Percentiles rank a stretch among this genome's conserved stretches.
Evolutionary conservation across 176 grass and related monocot genomes (phyloP).

Genomic region (Pontederia crassipes): DNA sequence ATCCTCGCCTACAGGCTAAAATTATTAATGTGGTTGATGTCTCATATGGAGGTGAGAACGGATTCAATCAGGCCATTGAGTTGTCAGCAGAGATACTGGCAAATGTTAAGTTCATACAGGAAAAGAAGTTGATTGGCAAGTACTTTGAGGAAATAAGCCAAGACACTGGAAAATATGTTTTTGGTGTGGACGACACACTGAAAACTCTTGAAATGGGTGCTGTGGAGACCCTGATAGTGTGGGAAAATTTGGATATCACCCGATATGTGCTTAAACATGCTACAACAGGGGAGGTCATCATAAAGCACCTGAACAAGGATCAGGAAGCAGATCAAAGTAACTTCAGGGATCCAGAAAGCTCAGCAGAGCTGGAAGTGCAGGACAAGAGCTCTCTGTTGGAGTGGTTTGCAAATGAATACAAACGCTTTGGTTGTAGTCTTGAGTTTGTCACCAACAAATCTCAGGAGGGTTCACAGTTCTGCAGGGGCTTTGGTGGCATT

Average conservation of each 20-base stretch:
- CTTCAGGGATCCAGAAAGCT: background rate
- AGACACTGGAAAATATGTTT: background rate
- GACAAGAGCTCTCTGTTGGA: background rate
- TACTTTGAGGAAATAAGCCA: constrained; percentile 3
- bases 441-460: constrained; percentile 4
- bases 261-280: background rate
- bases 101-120: constrained; percentile 1
- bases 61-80: background rate
- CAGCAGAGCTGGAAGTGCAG: background rate
- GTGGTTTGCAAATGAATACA: background rate
- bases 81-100: background rate
- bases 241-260: background rate
- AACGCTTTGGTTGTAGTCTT: background rate
- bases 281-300: background rate
- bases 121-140: background rate
- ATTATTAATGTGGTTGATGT: background rate
- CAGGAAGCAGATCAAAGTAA: background rate
- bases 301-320: constrained; percentile 1
- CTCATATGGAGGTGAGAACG: background rate
- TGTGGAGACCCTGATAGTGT: background rate
- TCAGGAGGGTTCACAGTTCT: constrained; percentile 2
- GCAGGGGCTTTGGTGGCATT: constrained; percentile 1
- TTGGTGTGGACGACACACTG: background rate
- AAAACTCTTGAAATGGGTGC: constrained; percentile 1
- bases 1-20: background rate